phyloP scores from a whole-genome alignment of 306 rosid genomes.

The Castanea mollissima region DNA sequence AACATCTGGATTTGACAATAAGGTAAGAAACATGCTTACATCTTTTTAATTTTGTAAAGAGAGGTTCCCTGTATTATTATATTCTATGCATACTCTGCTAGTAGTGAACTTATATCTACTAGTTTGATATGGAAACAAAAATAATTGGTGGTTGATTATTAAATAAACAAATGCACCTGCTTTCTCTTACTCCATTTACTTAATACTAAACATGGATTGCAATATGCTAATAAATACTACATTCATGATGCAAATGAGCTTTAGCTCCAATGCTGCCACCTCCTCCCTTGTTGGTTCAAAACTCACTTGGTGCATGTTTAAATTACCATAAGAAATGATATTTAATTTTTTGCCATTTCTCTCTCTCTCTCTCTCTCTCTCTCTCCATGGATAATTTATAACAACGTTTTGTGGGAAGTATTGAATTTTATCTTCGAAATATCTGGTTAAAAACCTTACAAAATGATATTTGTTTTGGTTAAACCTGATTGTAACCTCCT shows the following conservation, averaged over 20 bases:
- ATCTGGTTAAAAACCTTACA: background rate
- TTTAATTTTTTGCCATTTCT: background rate
- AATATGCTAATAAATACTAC: background rate
- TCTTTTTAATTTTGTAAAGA: slow-evolving; percentile 5
- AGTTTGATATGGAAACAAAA: background rate
- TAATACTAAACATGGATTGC: background rate
- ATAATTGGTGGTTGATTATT: background rate
- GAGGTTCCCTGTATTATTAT: background rate
- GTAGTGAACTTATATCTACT: background rate
- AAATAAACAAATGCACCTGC: background rate
- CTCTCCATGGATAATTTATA: too few species aligned
- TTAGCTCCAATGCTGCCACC: background rate
- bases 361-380: too few species aligned
- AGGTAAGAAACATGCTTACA: slow-evolving; percentile 40
- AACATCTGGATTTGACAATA: slow-evolving; percentile 85
- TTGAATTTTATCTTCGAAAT: background rate
- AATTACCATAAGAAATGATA: background rate
- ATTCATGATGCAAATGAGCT: background rate
- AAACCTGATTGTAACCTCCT: background rate
- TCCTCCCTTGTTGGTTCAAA: background rate
- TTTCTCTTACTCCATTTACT: background rate
- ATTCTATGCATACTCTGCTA: background rate
- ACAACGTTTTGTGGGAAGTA: background rate
- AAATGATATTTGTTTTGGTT: background rate
- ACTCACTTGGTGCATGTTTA: background rate